Base-by-base conservation (phyloP, 139 green algal genomes). In the Closterium sp. region DNA sequence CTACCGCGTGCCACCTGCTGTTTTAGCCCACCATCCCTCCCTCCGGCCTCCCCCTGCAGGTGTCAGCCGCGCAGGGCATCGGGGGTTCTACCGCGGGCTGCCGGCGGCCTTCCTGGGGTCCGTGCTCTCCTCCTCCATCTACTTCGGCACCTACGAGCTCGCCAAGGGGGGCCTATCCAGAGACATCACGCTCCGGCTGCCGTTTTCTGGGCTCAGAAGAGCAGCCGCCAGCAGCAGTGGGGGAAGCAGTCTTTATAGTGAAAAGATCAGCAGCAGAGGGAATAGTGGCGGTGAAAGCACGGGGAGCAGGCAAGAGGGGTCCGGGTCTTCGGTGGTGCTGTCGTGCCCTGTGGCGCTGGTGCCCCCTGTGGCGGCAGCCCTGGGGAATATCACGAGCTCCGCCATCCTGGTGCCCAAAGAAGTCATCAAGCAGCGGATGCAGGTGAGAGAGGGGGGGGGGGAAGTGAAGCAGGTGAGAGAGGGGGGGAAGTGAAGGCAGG, bases 81-180 rank as follows among this genome's bases (percentile, higher is more conserved):
- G 38, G 38, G 3, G 87, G 2, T 88, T 95, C 19, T 95, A 95
- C 84, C 64, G 33, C 1, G 93, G 93, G n/a, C 84, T 95, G 33
- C 92, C 34, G 4, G 92, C 93, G 30, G 92, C 93, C 0, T 64
- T 95, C 12, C n/a, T 93, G 12, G 93, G 93, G 23, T 91, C 93
- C 6, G 93, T 99, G n/a, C 97, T 97, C 6, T 98, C 97, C 95
- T 98, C 96, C 0, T 96, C 97, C 4, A 93, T 99, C 76, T 96
- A 99, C 92, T 98, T 99, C 93, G 94, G 95, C 1, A 95, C 96
- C 38, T 99, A 99, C 94, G 98, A 99, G 90, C 95, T 94, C 1
- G 93, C 93, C 33, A 99, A 99, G 94, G 97, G 95, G 0, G 12
- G 89, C 4, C 86, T 95, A 1, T 76, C 55, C 0, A 76, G 25